These are phyloP conservation scores for Grammothele lineata DNA, from an alignment of 768 basidiomycete genomes.

Conservation along the genomic window DNA sequence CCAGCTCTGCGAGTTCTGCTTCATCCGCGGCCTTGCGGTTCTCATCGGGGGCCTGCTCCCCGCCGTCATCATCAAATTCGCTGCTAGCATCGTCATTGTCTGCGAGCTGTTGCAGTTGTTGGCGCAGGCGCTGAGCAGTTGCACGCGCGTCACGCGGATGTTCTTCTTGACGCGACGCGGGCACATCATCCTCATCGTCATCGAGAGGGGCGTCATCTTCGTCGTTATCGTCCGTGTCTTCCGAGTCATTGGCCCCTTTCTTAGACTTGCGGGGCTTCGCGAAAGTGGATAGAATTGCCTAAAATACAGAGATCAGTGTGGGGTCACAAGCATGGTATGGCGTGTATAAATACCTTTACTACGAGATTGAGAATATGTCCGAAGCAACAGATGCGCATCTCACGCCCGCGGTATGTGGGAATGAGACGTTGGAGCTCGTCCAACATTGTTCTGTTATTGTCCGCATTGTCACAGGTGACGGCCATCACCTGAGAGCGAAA, in stretches of 20 bases:
- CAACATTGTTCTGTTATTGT: conserved; percentile 33
- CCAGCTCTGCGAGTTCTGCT: too few relatives aligned
- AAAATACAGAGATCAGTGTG: conserved; percentile 21
- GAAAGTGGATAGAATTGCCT: too few relatives aligned
- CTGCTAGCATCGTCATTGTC: not conserved
- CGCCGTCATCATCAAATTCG: conserved; percentile 8
- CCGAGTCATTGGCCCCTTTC: not conserved
- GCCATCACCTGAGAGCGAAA: conserved; percentile 3
- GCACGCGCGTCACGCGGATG: not conserved
- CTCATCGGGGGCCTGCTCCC: conserved; percentile 2
- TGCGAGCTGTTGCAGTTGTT: not conserved
- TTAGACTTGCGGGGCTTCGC: too few relatives aligned
- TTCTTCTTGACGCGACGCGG: too few relatives aligned
- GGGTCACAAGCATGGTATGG: not conserved
- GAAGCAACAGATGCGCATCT: conserved; percentile 20
- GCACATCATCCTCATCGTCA: not conserved
- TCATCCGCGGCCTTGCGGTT: too few relatives aligned
- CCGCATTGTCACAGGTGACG: conserved; percentile 35
- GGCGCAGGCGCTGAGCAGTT: not conserved
- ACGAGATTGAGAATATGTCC: conserved; percentile 31
- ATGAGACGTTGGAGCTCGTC: not conserved
- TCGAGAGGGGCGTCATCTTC: conserved; percentile 2
- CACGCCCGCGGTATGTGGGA: not conserved
- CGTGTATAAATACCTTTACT: conserved; percentile 18
- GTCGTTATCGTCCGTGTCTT: conserved; percentile 3